These are phyloP conservation scores for Rhizopogon sp. DNA, from an alignment of 768 basidiomycete species.

Conservation along the genomic window DNA sequence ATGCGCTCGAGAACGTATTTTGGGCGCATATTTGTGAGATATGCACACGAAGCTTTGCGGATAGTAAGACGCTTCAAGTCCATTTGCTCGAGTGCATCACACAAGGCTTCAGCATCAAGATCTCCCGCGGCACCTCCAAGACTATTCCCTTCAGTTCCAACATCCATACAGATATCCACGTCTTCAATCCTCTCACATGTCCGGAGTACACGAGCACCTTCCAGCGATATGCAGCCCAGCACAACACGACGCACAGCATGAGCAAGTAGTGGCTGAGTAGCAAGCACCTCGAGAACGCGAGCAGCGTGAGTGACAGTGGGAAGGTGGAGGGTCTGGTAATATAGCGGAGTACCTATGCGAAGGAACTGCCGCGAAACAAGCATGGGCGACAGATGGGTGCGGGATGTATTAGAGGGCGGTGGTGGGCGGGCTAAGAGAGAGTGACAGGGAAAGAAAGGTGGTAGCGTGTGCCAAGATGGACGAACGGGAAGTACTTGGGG, in stretches of 20 bases:
- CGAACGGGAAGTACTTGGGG: constrained; percentile 14
- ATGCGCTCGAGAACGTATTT: constrained; percentile 43
- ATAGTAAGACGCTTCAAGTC: constrained; percentile 43
- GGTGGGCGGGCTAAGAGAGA: constrained; percentile 3
- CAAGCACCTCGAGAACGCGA: constrained; percentile 33
- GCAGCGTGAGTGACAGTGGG: constrained; percentile 34
- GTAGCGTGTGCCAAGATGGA: constrained; percentile 19
- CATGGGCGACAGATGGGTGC: constrained; percentile 35
- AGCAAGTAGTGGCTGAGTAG: constrained; percentile 32
- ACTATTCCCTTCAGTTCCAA: constrained; percentile 1
- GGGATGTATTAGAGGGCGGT: constrained; percentile 4
- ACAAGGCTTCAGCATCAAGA: constrained; percentile 33
- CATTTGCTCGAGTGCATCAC: constrained; percentile 34
- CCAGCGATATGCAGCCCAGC: constrained; percentile 36
- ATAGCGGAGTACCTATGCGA: constrained; percentile 52
- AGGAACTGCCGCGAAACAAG: constrained; percentile 47
- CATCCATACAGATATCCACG: constrained; percentile 33
- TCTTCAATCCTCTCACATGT: constrained; percentile 28
- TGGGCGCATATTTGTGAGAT: constrained; percentile 49
- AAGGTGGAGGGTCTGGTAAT: constrained; percentile 50
- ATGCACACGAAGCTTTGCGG: constrained; percentile 45
- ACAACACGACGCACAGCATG: constrained; percentile 36
- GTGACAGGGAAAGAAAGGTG: constrained; percentile 6
- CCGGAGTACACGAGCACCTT: constrained; percentile 34
- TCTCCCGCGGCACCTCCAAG: constrained; percentile 8